Evolutionary conservation across 106 monocot species (phyloP).

Genomic region (Dendrobium catenatum): DNA sequence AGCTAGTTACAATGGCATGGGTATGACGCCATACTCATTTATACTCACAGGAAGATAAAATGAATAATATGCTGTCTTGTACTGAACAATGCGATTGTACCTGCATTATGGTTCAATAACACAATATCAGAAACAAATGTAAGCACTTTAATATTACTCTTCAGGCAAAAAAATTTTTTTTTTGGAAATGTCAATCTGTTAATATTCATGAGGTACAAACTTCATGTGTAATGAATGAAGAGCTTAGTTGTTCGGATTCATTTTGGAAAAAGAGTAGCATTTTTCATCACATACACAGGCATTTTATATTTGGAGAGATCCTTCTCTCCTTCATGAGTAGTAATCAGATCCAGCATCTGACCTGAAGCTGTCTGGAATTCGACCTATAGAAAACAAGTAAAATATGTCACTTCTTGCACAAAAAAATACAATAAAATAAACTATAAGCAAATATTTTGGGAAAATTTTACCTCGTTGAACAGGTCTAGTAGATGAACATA

Average conservation of each 20-base stretch:
- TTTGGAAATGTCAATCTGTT: not conserved
- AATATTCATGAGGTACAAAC: not conserved
- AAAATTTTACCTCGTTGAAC: conserved; percentile 79
- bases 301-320: conserved; percentile 85
- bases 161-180: not conserved
- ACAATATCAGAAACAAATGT: not conserved
- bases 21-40: not conserved
- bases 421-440: not conserved
- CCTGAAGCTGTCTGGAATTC: conserved; percentile 97
- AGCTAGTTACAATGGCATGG: not conserved
- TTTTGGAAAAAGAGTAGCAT: not conserved
- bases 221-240: not conserved
- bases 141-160: not conserved
- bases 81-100: conserved; percentile 84
- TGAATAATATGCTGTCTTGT: conserved; percentile 96
- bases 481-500: conserved; percentile 93
- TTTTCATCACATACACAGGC: conserved; percentile 63
- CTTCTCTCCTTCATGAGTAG: conserved; percentile 87
- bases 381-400: conserved; percentile 35
- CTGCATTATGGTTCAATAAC: conserved; percentile 31
- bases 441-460: not conserved
- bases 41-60: conserved; percentile 95
- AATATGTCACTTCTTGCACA: not conserved
- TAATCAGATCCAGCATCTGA: conserved; percentile 92
- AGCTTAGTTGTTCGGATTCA: not conserved